A percentile compares a stretch with the other conserved stretches of the same genome.
Conservation (phyloP, 208 protist species). For the Porcisia hertigi region DNA sequence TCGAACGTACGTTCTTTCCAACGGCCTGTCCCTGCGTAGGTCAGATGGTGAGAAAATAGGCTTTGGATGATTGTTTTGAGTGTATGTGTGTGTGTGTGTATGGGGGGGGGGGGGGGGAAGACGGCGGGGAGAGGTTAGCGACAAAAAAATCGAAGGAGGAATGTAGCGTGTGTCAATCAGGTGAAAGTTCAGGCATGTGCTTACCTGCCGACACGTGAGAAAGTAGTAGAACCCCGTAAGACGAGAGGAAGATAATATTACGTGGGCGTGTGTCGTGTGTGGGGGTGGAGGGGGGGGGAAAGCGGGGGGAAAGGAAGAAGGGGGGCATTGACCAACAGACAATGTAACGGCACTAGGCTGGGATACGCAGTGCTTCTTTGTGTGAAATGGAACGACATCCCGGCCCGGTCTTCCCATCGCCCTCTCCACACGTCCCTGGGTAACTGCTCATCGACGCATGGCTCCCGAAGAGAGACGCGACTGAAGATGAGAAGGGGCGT, state of each 20-base stretch:
- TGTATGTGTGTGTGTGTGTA: background rate
- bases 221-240: background rate
- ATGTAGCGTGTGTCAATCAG: background rate
- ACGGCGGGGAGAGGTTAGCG: background rate
- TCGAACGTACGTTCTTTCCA: background rate
- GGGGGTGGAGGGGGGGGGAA: background rate
- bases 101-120: background rate
- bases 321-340: background rate
- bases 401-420: background rate
- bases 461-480: background rate
- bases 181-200: background rate
- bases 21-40: background rate
- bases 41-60: background rate
- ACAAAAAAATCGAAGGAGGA: too few relatives aligned
- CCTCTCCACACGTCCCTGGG: background rate
- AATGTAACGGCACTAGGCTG: background rate
- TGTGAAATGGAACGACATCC: background rate
- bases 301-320: background rate
- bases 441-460: background rate
- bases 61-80: background rate
- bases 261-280: background rate
- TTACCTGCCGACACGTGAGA: background rate
- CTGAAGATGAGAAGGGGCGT: background rate
- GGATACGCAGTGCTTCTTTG: background rate
- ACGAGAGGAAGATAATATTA: background rate